phyloP scores from a whole-genome alignment of 345 rosid species.

The Gossypium turneri region DNA sequence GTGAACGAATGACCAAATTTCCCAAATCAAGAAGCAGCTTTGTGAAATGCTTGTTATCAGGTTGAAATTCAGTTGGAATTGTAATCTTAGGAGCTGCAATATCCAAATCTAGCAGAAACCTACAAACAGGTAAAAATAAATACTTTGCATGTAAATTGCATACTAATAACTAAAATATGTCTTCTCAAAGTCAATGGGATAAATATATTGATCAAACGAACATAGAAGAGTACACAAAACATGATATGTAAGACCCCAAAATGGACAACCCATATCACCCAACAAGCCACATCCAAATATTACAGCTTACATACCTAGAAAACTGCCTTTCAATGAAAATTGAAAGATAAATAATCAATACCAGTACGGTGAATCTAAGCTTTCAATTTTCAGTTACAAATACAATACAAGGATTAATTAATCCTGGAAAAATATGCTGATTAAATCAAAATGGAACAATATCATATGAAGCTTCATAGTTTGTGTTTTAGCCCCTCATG shows the following conservation, averaged over 20 bases:
- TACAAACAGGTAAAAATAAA: constrained; percentile 28
- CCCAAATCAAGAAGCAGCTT: constrained; percentile 95
- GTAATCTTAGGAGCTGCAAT: constrained; percentile 98
- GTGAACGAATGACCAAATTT: constrained; percentile 77
- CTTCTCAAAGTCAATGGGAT: neutral
- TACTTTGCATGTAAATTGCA: neutral
- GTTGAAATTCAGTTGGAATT: constrained; percentile 85
- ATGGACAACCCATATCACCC: neutral
- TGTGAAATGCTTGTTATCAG: constrained; percentile 66
- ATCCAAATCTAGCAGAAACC: constrained; percentile 92
- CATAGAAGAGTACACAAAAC: neutral
- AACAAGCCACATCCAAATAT: constrained; percentile 1
- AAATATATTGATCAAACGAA: neutral
- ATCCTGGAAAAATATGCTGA: neutral
- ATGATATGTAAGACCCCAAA: neutral
- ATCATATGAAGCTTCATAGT: neutral
- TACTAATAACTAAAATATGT: neutral
- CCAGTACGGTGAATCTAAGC: neutral
- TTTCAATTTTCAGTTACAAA: neutral
- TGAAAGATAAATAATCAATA: neutral
- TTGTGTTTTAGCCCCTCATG: neutral
- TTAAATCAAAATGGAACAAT: neutral
- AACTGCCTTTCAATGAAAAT: neutral
- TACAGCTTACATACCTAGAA: neutral
- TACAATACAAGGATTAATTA: neutral